Base-by-base conservation (phyloP, 1,284 basidiomycete genomes). In the Sanghuangporus weigelae region DNA sequence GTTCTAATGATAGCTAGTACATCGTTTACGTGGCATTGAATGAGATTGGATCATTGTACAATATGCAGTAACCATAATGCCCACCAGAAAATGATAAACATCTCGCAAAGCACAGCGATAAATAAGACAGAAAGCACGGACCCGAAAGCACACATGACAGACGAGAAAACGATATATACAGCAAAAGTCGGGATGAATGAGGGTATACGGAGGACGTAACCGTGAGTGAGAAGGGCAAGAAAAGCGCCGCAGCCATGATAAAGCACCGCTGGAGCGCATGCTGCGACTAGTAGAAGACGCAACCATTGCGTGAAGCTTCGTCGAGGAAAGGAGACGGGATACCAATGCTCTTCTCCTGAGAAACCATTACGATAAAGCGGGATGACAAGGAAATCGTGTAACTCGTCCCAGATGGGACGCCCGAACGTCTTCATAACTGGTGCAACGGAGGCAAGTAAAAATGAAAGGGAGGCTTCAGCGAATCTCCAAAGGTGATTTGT, bases 331-430 rank as follows among this genome's bases (percentile, higher is more conserved):
- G 73, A 71, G 69, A 91, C 83, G 4, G 77, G 78, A 69, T 90
- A 90, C 69, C 84, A 79, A 68, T 88, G 86, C 44, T 83, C 63
- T 75, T 89, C 87, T 46, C 89, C 89, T 0, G 89, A 90, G 71
- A 90, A 91, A 69, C 90, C 89, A 71, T 91, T 89, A 49, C 90
- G 82, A 69, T 91, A 91, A 69, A 88, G 81, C 8, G 89, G 89
- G 66, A 92, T 84, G 68, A 90, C 87, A 66, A 91, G 81, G 71
- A 91, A 90, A 68, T 90, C 87, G 60, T 86, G 84, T 46, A 89
- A 78, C 68, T 91, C 89, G 70, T 88, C 81, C 48, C 88, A 87
- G 62, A 92, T 89, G 12, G 83, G 81, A 68, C 87, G 90, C 55
- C 89, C 89, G 65, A 91, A 90, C 44, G 80, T 87, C 64, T 89